phyloP scores from a whole-genome alignment of 805 yeast genomes.

The Groenewaldozyma salmanticensis region DNA sequence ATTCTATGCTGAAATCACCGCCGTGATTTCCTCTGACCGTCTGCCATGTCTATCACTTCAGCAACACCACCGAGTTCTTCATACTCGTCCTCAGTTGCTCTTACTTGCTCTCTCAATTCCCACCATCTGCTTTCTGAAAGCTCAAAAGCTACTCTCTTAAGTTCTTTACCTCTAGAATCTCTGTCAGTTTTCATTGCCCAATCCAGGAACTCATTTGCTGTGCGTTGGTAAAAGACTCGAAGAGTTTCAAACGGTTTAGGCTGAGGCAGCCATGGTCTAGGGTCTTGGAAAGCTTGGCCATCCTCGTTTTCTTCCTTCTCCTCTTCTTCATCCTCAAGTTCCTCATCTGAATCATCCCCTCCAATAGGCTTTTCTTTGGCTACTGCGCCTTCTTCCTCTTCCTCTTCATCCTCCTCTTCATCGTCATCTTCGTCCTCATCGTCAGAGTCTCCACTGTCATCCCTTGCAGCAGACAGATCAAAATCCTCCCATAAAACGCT shows the following conservation, averaged over 20 bases:
- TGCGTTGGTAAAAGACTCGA: constrained; percentile 74
- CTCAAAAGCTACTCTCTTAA: constrained; percentile 83
- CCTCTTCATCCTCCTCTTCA: constrained; percentile 62
- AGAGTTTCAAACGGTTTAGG: constrained; percentile 87
- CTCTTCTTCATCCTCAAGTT: constrained; percentile 60
- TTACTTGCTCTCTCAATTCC: constrained; percentile 93
- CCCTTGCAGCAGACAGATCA: constrained; percentile 33
- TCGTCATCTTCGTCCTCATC: constrained; percentile 61
- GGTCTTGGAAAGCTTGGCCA: constrained; percentile 72
- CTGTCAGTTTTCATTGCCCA: constrained; percentile 87
- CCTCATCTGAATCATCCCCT: constrained; percentile 33
- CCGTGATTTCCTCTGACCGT: constrained; percentile 14
- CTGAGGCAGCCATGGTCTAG: constrained; percentile 94
- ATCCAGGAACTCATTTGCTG: constrained; percentile 78
- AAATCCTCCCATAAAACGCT: constrained; percentile 84
- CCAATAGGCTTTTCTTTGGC: constrained; percentile 31
- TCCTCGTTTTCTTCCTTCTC: constrained; percentile 51
- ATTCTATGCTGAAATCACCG: constrained; percentile 1
- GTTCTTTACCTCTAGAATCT: constrained; percentile 79
- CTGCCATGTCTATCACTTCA: constrained; percentile 71
- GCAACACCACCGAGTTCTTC: constrained; percentile 91
- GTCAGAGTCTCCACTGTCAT: constrained; percentile 31
- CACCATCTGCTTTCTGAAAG: constrained; percentile 93
- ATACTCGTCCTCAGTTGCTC: constrained; percentile 76
- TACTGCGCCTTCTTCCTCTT: constrained; percentile 35